A percentile compares a stretch with the other conserved stretches of the same genome.
Conservation (phyloP, 2,329 filamentous ascomycete genomes). For the Ophiosphaerella herpotricha region DNA sequence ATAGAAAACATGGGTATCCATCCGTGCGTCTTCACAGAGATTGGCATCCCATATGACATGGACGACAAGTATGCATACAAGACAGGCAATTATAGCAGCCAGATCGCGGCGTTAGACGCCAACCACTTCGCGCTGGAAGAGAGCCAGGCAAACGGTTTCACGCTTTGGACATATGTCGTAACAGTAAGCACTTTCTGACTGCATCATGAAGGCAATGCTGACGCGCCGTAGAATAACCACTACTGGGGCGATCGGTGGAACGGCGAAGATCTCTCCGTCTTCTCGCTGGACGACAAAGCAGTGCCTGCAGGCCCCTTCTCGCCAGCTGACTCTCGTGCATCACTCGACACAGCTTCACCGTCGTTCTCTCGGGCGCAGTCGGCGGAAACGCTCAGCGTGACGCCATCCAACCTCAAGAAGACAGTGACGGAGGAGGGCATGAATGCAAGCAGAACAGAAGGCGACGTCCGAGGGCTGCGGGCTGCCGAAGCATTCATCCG, state of each 20-base stretch:
- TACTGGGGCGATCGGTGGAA: slow-evolving; percentile 95
- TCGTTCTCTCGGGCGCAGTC: slow-evolving; percentile 60
- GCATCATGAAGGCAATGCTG: slow-evolving; percentile 3
- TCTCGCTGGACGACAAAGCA: slow-evolving; percentile 78
- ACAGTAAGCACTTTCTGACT: slow-evolving; percentile 55
- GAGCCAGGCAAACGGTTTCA: slow-evolving; percentile 80
- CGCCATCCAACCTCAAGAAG: slow-evolving; percentile 74
- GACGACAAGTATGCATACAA: slow-evolving; percentile 94
- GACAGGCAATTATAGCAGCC: slow-evolving; percentile 92
- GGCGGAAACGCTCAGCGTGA: slow-evolving; percentile 60
- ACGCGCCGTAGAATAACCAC: slow-evolving; percentile 72
- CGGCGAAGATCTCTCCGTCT: slow-evolving; percentile 92
- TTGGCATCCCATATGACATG: slow-evolving; percentile 99
- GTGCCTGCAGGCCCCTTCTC: slow-evolving; percentile 58
- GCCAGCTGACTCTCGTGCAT: slow-evolving; percentile 56
- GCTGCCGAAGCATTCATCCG: slow-evolving; percentile 93
- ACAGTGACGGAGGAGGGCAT: slow-evolving; percentile 66
- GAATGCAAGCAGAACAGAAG: slow-evolving; percentile 34
- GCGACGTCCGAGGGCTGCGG: slow-evolving; percentile 66
- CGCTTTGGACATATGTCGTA: slow-evolving; percentile 84
- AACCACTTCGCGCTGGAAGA: slow-evolving; percentile 94
- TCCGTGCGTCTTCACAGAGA: slow-evolving; percentile 89
- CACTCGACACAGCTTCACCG: slow-evolving; percentile 55
- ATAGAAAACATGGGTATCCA: slow-evolving; percentile 86
- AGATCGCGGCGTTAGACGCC: slow-evolving; percentile 90